Base-by-base conservation (phyloP, 352 stramenopile genomes). In the Globisporangium abappressorium region DNA sequence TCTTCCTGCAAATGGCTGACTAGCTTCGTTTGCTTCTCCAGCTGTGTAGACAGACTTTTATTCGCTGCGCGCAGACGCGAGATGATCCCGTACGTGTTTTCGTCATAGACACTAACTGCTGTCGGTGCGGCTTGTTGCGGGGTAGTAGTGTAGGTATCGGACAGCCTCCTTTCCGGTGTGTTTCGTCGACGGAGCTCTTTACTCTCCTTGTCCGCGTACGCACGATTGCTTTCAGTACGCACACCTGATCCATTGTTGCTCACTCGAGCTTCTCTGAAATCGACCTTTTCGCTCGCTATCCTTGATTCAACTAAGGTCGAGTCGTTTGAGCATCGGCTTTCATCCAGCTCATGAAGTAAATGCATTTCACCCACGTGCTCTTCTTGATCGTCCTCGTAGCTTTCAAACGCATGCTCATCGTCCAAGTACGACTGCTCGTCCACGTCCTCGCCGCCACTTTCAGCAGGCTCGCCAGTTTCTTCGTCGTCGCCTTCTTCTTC, bases 11-110 rank as follows among this genome's bases (percentile, higher is more conserved):
- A 64, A 0, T 68, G 63, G 11, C 70, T 18, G 15, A 90, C 58
- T 14, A 85, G 62, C n/a, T 85, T 86, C 4, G 63, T 73, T 59
- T 90, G 83, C 55, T 82, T 76, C 14, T 89, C 79, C 1, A 92
- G 47, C 57, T 89, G 73, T 7, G 67, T 58, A 3, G 64, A 66
- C 1, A 92, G 63, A 1, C 73, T 73, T 41, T 84, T 87, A 67
- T 89, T 92, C 7, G 77, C 56, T 24, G 73, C 65, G 1, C 80
- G 80, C 12, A 92, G 69, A 24, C 72, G 77, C 0, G 78, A 79
- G 14, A 89, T 77, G 26, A 89, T 74, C 18, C 64, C 72, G 65
- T 89, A 89, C 28, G 83, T 91, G 22, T 76, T 72, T 1, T 85
- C 78, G 22, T 90, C 83, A 51, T 90, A 91, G 14, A 69, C 43